These are phyloP conservation scores for Wickerhamomyces mucosus DNA, from an alignment of 805 yeast genomes.

Conservation along the genomic window DNA sequence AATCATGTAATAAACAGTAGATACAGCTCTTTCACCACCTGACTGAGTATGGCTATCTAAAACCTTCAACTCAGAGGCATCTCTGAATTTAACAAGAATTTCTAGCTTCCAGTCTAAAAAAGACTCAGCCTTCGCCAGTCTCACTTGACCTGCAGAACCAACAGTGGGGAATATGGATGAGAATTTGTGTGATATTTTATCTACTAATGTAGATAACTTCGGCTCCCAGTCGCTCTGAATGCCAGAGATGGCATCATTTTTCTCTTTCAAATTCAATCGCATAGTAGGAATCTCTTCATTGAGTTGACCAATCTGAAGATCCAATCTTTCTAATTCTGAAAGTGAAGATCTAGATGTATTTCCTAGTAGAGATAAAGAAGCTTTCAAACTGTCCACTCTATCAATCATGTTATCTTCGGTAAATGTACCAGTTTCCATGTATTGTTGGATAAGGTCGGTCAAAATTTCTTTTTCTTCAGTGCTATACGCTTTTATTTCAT, in stretches of 20 bases:
- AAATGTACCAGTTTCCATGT: constrained; percentile 26
- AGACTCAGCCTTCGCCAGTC: constrained; percentile 39
- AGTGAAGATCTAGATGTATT: constrained; percentile 30
- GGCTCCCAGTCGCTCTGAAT: constrained; percentile 51
- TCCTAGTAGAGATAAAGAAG: constrained; percentile 29
- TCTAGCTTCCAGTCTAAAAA: constrained; percentile 76
- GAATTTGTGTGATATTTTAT: constrained; percentile 53
- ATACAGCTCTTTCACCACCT: constrained; percentile 96
- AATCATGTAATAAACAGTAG: constrained; percentile 84
- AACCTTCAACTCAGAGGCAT: constrained; percentile 55
- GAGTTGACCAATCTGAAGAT: constrained; percentile 15
- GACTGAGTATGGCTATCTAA: constrained; percentile 87
- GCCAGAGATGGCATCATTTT: constrained; percentile 26
- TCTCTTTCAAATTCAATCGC: constrained; percentile 15
- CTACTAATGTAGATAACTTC: constrained; percentile 42
- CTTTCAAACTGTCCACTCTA: constrained; percentile 35
- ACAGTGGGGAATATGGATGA: constrained; percentile 57
- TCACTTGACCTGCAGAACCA: constrained; percentile 82
- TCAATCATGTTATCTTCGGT: constrained; percentile 28
- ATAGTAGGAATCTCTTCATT: constrained; percentile 9
- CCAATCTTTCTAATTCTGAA: constrained; percentile 22
- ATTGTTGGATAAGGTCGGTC: constrained; percentile 30
- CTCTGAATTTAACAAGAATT: constrained; percentile 80
- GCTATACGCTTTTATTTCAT: constrained; percentile 26
- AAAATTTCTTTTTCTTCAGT: constrained; percentile 30